Evolutionary conservation across 73 alveolate species (phyloP).

Genomic region (Blepharisma stoltei): DNA sequence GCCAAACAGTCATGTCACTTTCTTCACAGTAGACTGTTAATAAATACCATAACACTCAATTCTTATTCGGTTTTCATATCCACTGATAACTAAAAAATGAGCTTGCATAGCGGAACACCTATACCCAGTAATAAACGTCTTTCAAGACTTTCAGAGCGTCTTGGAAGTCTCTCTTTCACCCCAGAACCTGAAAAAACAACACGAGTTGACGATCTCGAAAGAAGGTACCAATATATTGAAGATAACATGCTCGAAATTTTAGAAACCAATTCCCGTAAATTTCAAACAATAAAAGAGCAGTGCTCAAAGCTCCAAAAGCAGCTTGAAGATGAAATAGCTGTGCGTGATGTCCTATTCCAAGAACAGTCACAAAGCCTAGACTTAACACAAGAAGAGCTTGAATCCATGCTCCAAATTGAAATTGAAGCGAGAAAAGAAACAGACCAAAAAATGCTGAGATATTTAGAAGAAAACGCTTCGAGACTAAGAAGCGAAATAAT

Average conservation of each 20-base stretch:
- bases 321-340: constrained; percentile 43
- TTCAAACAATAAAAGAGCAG: constrained; percentile 38
- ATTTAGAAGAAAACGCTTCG: constrained; percentile 38
- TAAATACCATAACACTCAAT: too few species aligned
- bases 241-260: constrained; percentile 16
- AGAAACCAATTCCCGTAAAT: constrained; percentile 33
- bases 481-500: constrained; percentile 33
- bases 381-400: constrained; percentile 26
- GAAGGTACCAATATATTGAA: too few species aligned
- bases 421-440: constrained; percentile 39
- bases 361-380: constrained; percentile 15
- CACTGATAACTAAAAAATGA: too few species aligned
- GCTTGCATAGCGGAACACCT: too few species aligned
- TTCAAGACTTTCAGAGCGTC: too few species aligned
- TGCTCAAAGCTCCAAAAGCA: constrained; percentile 26
- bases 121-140: too few species aligned
- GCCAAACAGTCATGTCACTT: too few species aligned
- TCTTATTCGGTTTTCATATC: too few species aligned
- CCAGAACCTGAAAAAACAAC: too few species aligned
- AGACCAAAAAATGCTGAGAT: constrained; percentile 28
- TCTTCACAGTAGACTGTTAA: too few species aligned
- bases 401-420: constrained; percentile 21
- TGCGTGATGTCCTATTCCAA: constrained; percentile 37
- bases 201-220: too few species aligned
- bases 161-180: too few species aligned